phyloP scores from a whole-genome alignment of 2,329 filamentous ascomycete species.

The Sarocladium kiliense region DNA sequence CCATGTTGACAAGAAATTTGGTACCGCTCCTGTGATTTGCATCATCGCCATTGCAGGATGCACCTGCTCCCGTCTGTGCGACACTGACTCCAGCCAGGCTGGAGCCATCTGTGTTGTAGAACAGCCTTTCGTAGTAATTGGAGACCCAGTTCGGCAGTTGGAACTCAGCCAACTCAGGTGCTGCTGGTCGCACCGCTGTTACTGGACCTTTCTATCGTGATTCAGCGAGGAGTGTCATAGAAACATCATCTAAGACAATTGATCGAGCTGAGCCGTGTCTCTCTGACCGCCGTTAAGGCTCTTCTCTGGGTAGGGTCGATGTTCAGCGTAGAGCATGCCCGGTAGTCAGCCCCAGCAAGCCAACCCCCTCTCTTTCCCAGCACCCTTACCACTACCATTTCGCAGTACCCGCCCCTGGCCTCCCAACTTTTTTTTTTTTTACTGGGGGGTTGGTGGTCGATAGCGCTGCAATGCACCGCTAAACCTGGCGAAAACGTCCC shows the following conservation, averaged over 20 bases:
- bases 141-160: no score
- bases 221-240: no score
- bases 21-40: not conserved
- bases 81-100: not conserved
- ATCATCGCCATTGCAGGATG: conserved; percentile 3
- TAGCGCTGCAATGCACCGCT: not conserved
- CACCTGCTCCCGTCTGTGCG: not conserved
- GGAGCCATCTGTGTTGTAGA: no score
- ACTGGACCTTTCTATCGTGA: no score
- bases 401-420: not conserved
- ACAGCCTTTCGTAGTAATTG: no score
- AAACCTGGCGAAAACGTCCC: not conserved
- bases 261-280: not conserved
- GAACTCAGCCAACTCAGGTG: no score
- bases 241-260: not conserved
- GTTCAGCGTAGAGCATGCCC: no score
- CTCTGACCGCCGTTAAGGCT: not conserved
- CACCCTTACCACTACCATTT: not conserved
- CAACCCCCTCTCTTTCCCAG: conserved; percentile 3
- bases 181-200: no score
- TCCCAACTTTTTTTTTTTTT: conserved; percentile 8
- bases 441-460: not conserved
- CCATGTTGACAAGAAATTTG: not conserved
- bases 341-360: not conserved
- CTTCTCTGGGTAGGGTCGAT: not conserved